Conservation (phyloP, 306 rosid species). For the Lathyrus aphaca region DNA sequence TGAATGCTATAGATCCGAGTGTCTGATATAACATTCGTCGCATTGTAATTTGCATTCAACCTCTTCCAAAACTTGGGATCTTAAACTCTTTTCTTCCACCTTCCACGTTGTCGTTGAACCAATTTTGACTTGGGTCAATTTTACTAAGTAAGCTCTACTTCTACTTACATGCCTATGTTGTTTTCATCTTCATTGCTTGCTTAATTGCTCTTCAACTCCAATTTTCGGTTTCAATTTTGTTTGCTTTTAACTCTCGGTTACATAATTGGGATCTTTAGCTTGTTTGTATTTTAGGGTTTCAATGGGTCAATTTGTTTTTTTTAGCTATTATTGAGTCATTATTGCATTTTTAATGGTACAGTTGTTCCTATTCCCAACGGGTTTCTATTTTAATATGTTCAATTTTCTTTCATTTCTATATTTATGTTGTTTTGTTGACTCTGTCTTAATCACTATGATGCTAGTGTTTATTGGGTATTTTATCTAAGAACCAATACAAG, state of each 20-base stretch:
- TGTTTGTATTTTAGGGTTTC: constrained; percentile 61
- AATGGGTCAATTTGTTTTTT: constrained; percentile 36
- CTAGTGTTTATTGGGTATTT: constrained; percentile 25
- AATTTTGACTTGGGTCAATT: constrained; percentile 40
- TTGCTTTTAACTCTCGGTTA: background rate
- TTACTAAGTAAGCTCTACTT: constrained; percentile 42
- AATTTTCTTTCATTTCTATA: constrained; percentile 34
- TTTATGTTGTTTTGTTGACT: constrained; percentile 50
- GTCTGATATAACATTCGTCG: constrained; percentile 47
- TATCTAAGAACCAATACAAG: constrained; percentile 29
- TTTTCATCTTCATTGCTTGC: constrained; percentile 39
- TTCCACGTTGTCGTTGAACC: constrained; percentile 33
- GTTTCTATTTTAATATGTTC: constrained; percentile 37
- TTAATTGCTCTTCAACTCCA: constrained; percentile 34
- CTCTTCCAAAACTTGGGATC: constrained; percentile 48
- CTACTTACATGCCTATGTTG: background rate
- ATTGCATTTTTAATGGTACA: constrained; percentile 45
- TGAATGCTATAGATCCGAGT: constrained; percentile 71
- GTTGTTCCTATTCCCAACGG: constrained; percentile 30
- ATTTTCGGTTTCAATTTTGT: constrained; percentile 33
- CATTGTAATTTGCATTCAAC: constrained; percentile 43
- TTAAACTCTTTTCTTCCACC: constrained; percentile 19
- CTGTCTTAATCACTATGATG: constrained; percentile 30
- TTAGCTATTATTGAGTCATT: constrained; percentile 2
- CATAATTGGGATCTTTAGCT: constrained; percentile 36